Evolutionary conservation across 805 yeast genomes (phyloP), one percentile per base, ranked within the genome.

Genomic region (Millerozyma acaciae): DNA sequence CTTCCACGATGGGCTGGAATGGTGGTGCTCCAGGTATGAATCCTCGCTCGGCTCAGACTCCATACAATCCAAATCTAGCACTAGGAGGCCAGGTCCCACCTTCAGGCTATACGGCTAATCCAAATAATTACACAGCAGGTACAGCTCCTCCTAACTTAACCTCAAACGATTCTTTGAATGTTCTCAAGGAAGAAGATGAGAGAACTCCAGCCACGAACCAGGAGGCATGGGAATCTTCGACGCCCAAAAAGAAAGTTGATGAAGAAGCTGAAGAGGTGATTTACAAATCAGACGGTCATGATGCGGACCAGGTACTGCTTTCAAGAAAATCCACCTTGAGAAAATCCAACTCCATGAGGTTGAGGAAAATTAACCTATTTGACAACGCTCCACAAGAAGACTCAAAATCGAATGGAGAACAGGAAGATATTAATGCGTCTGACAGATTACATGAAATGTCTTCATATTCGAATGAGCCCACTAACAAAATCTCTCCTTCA

Each of bases 301-400:
- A 48, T 6, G 45, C 47, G 3, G 53, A 52, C 18, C 47, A 50
- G 2, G 32, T 16, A 4, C 52, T 52, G 31, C 37, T 58, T 14
- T 65, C 72, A 3, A 45, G 70, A 28, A 62, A 60, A 33, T 57
- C 68, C 5, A 65, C 71, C 1, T 37, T 65, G n/a, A 60, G 57
- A 34, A 62, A 60, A 34, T 47, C 64, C 12, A 62, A 63, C 34
- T 65, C 71, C 10, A 59, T 61, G 62, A 55, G 65, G 23, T 57
- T 66, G 21, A 46, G 71, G 9, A 65, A 65, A 31, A 50, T 66
- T 24, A 58, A 66, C 33, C 46, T 66, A n/a, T 65, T 64, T 38
- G 50, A 50, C 33, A 47, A 43, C 21, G 37, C 34, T 19, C 41
- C 35, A 16, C 35, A 39, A 21, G 22, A 31, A 10, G 15, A 21